Percentiles rank a stretch among this genome's conserved stretches.
Evolutionary conservation across 2,329 filamentous ascomycete genomes (phyloP).

Genomic region (Daldinia eschscholtzii): DNA sequence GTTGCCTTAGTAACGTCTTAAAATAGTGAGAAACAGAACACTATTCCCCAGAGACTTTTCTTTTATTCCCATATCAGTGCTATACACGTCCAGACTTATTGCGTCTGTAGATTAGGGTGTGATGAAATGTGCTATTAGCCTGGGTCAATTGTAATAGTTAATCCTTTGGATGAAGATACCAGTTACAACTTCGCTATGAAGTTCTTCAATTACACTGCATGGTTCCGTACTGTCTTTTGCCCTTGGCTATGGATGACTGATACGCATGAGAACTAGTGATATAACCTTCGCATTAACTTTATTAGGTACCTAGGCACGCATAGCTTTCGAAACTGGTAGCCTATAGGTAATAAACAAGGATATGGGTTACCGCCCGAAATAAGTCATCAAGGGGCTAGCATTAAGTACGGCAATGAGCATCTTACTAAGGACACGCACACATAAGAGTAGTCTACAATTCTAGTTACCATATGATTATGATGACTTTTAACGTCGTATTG

Average conservation of each 20-base stretch:
- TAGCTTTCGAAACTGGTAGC: not conserved
- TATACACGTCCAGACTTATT: not conserved
- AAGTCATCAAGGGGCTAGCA: no score
- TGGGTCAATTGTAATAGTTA: not conserved
- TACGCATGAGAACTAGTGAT: not conserved
- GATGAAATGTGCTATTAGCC: not conserved
- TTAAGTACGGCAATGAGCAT: no score
- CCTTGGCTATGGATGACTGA: not conserved
- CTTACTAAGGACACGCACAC: no score
- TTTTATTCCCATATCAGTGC: not conserved
- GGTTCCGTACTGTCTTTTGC: not conserved
- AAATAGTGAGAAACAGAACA: slow-evolving; percentile 26
- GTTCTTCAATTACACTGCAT: not conserved
- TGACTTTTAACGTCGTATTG: no score
- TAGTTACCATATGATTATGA: no score
- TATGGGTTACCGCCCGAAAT: no score
- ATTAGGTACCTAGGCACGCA: not conserved
- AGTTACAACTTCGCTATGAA: not conserved
- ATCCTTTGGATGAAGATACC: not conserved
- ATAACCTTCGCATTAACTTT: not conserved
- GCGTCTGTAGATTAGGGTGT: not conserved
- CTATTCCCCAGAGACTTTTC: slow-evolving; percentile 5
- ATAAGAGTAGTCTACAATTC: no score
- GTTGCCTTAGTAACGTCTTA: slow-evolving; percentile 20
- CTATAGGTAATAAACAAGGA: no score